These are phyloP conservation scores for Hamamelis virginiana DNA, from an alignment of 164 flowering plant genomes.

Conservation along the genomic window DNA sequence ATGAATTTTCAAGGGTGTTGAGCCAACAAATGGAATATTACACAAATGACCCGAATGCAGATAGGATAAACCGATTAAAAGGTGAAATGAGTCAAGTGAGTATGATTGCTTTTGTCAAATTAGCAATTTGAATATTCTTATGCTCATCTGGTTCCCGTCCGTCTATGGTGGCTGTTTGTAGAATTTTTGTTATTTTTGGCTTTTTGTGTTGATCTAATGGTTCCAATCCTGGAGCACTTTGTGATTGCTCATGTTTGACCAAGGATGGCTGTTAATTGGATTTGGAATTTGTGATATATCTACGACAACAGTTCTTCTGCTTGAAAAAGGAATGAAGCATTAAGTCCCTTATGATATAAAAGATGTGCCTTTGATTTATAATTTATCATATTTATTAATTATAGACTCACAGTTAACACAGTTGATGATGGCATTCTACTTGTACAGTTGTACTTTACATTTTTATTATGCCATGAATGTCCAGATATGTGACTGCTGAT, in stretches of 20 bases:
- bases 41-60: slow-evolving; percentile 96
- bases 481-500: not conserved
- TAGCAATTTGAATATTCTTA: not conserved
- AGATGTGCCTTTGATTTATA: not conserved
- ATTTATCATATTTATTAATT: not conserved
- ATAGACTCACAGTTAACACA: not conserved
- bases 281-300: not conserved
- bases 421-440: not conserved
- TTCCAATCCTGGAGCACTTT: not conserved
- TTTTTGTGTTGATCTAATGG: not conserved
- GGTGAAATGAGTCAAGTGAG: slow-evolving; percentile 97
- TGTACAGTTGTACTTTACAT: too few relatives aligned
- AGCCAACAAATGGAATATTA: slow-evolving; percentile 95
- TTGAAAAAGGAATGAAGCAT: not conserved
- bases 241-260: not conserved
- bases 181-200: not conserved
- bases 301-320: not conserved
- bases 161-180: not conserved
- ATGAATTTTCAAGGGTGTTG: slow-evolving; percentile 90
- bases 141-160: not conserved
- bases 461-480: not conserved
- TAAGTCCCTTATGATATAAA: not conserved
- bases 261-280: not conserved
- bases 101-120: not conserved
- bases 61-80: slow-evolving; percentile 79